A percentile compares a stretch with the other conserved stretches of the same genome.
Evolutionary conservation across 352 stramenopile species (phyloP).

Genomic region (Discostella stelligera): DNA sequence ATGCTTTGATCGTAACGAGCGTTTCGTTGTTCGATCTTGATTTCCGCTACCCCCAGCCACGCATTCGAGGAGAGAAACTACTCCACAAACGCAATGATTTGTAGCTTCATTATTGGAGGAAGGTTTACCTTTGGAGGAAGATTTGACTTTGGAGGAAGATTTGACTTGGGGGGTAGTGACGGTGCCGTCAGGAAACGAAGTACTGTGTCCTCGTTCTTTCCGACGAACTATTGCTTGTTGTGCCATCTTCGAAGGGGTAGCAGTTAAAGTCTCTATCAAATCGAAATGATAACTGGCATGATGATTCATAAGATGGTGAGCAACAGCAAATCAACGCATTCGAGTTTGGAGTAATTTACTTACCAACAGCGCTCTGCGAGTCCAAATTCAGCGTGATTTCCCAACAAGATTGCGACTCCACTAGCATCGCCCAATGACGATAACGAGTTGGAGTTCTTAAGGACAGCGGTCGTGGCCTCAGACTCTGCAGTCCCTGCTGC

Average conservation of each 20-base stretch:
- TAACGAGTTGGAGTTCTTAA: conserved; percentile 10
- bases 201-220: conserved; percentile 41
- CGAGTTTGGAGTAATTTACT: conserved; percentile 1
- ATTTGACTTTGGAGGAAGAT: conserved; percentile 6
- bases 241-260: conserved; percentile 18
- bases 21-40: conserved; percentile 43
- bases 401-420: conserved; percentile 66
- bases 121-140: conserved; percentile 8
- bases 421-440: conserved; percentile 52
- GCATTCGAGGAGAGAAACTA: conserved; percentile 74
- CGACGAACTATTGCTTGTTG: conserved; percentile 16
- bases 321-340: conserved; percentile 5
- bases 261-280: conserved; percentile 64
- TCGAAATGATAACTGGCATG: conserved; percentile 77
- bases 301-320: no score
- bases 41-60: conserved; percentile 38
- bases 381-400: conserved; percentile 72
- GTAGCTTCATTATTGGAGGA: conserved; percentile 4
- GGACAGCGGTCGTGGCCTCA: neutral
- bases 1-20: conserved; percentile 53
- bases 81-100: conserved; percentile 53
- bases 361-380: conserved; percentile 64
- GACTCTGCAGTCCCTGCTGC: no score
- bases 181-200: conserved; percentile 41
- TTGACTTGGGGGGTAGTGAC: conserved; percentile 10